These are phyloP conservation scores for Naganishia onofrii DNA, from an alignment of 768 basidiomycete genomes.

Conservation along the genomic window DNA sequence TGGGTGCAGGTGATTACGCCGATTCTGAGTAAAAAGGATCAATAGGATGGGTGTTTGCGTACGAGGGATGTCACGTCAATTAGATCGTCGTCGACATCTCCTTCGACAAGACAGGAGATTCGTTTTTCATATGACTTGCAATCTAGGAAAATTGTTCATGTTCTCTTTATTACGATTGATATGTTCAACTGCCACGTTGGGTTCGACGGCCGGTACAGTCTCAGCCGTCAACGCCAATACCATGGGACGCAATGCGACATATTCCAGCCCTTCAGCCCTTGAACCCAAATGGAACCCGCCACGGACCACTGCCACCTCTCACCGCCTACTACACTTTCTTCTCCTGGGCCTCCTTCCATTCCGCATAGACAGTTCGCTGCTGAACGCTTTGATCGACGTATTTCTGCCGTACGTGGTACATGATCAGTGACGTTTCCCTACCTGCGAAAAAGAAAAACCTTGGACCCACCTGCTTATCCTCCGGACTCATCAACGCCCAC, in stretches of 20 bases:
- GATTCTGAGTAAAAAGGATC: slow-evolving; percentile 50
- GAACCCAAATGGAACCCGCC: too few species aligned
- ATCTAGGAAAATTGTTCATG: too few species aligned
- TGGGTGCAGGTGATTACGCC: slow-evolving; percentile 72
- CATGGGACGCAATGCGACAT: too few species aligned
- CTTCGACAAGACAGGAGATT: not conserved
- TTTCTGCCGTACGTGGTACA: not conserved
- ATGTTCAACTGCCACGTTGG: too few species aligned
- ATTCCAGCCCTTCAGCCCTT: too few species aligned
- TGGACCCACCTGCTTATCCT: slow-evolving; percentile 31
- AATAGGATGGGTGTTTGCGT: not conserved
- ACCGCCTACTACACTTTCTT: not conserved
- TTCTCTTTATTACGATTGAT: not conserved
- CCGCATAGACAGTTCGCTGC: slow-evolving; percentile 1
- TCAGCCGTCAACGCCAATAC: too few species aligned
- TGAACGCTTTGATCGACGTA: not conserved
- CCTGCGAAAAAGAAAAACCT: not conserved
- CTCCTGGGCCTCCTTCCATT: slow-evolving; percentile 11
- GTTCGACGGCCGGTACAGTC: too few species aligned
- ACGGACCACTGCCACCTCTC: too few species aligned
- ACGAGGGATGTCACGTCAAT: not conserved
- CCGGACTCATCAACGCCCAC: slow-evolving; percentile 29
- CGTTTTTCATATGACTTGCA: too few species aligned
- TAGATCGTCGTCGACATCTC: not conserved
- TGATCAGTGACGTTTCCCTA: not conserved